Base-by-base conservation (phyloP, 164 flowering plant species). In the Magnolia kwangsiensis region DNA sequence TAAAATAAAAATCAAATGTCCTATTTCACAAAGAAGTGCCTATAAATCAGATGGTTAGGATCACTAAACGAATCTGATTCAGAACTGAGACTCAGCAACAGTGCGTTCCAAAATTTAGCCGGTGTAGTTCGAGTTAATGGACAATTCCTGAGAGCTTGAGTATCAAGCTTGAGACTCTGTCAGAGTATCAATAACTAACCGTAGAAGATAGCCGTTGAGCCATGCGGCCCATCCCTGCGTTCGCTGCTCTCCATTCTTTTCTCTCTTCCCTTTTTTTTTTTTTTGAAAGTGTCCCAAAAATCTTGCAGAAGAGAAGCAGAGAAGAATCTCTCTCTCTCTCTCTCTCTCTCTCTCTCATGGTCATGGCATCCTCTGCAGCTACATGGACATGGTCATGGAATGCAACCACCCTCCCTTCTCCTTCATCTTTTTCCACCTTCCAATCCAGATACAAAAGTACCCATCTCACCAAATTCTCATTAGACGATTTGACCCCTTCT, bases 341-440 rank as follows among this genome's bases (percentile, higher is more conserved):
- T 29, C n/a, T 6, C 70, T 27, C 70, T 27, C 21, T 29, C 1
- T 11, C 50, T 31, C 1, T 21, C 5, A 2, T 31, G 6, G 9
- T 68, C n/a, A 31, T 31, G 71, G 71, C 71, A 11, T 68, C 87
- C 18, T 84, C 84, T n/a, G 74, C 84, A 31, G 69, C 84, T 9
- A 76, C 83, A 55, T 81, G 80, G 81, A 76, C 83, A 80, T 82
- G 82, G 81, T 71, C 85, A 63, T 72, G 80, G 82, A 79, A 63
- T 29, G 13, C 83, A 9, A 75, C 75, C 16, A 16, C 61, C 61
- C 3, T 55, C 61, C 4, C 49, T 75, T 83, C 1, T 31, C 37
- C 27, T 72, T 76, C 74, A 14, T 75, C 79, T 21, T 73, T 63
- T 37, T 8, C 7, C 3, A 64, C 19, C 18, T 64, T 7, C 16